These are phyloP conservation scores for Tuber indicum DNA, from an alignment of 495 filamentous ascomycete genomes.

Conservation along the genomic window DNA sequence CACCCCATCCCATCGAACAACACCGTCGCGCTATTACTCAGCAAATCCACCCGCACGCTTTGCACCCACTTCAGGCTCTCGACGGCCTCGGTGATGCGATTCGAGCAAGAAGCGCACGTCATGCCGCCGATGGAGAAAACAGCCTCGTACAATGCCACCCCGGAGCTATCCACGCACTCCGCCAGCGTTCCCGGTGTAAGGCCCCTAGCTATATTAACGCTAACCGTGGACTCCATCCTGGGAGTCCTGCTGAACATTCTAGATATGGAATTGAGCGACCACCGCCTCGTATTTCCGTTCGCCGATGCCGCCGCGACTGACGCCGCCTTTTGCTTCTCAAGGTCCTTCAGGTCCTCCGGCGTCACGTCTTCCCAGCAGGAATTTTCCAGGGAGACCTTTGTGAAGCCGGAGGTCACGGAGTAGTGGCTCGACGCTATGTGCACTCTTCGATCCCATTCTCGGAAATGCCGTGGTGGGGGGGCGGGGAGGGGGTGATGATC, in stretches of 20 bases:
- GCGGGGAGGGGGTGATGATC: neutral
- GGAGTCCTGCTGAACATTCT: neutral
- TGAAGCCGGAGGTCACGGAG: neutral
- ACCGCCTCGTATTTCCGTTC: neutral
- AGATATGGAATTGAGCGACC: conserved; percentile 4
- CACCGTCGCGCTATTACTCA: conserved; percentile 63
- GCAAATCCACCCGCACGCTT: conserved; percentile 58
- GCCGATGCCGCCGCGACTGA: neutral
- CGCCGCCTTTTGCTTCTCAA: neutral
- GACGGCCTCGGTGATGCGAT: conserved; percentile 56
- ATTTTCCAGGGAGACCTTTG: conserved; percentile 1
- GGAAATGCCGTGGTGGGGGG: neutral
- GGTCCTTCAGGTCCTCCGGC: neutral
- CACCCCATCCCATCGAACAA: conserved; percentile 53
- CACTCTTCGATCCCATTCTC: conserved; percentile 4
- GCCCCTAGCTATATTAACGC: neutral
- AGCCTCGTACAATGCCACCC: conserved; percentile 38
- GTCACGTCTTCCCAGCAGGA: conserved; percentile 4
- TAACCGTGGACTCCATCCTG: neutral
- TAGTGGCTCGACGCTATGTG: neutral
- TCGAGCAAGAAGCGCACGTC: conserved; percentile 71
- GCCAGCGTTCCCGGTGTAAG: neutral
- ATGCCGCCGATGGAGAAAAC: conserved; percentile 69
- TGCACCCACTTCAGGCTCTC: conserved; percentile 57
- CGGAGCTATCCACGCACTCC: neutral